Evolutionary conservation across 192 early-diverging fungal species (phyloP), one percentile per base, ranked within the genome.

Genomic region (Coemansia sp.): DNA sequence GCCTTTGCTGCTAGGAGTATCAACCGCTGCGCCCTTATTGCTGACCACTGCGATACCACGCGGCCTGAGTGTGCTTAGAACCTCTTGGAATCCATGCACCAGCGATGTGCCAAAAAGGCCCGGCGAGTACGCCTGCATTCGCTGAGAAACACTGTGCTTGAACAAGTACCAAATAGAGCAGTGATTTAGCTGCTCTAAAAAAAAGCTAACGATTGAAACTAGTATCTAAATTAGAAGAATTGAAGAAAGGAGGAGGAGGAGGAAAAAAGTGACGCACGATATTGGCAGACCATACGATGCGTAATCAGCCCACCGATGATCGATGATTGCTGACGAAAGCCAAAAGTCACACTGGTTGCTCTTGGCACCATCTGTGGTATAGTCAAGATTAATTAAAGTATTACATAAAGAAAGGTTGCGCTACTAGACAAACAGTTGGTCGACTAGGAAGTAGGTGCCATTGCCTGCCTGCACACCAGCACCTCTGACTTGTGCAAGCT

Each of bases 361-460:
- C 43, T 33, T 46, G 13, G 16, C 42, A 46, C 63, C 43, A 41
- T 41, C 7, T 38, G n/a, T 43, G 29, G 41, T 9, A 63, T 42
- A n/a, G 43, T 44, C 11, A 27, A 27, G 12, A 44, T 44, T 29
- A 9, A 31, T 31, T 15, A 16, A 52, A 52, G 36, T 10, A 57
- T 31, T 10, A 31, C 31, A 57, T 12, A 57, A 33, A 29, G 3
- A 31, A 12, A 24, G 3, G 44, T 16, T 27, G 9, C 51, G 51
- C 51, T 22, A 52, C 12, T 62, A 84, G 12, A 68, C 47, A 62
- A 84, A 79, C 2, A 84, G 71, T 46, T 64, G 59, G 60, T 79
- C 74, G 12, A 84, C 77, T 18, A 79, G 43, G 22, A 73, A 84
- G 46, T 79, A 79, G 5, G 44, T 74, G 44, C 82, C 82, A 27